Conservation (phyloP, 805 yeast species). For the Monosporozyma unispora region DNA sequence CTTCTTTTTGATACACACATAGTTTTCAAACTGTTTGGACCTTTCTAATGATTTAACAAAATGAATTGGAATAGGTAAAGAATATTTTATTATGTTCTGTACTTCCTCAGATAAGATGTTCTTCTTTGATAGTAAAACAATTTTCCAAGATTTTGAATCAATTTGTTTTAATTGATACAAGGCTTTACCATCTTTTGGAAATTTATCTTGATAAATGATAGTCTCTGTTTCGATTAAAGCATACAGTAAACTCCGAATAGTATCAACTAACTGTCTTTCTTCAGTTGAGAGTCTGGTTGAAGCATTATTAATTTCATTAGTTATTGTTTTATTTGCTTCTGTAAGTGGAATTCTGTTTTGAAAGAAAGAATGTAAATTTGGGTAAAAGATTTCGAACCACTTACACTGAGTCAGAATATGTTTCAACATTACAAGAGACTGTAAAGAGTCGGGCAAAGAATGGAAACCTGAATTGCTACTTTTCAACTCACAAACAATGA, state of each 20-base stretch:
- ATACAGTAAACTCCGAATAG: slow-evolving; percentile 1
- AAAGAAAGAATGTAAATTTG: slow-evolving; percentile 10
- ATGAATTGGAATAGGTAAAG: slow-evolving; percentile 13
- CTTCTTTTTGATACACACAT: slow-evolving; percentile 14
- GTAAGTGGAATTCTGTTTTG: slow-evolving; percentile 1
- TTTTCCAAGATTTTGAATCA: slow-evolving; percentile 11
- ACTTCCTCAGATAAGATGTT: slow-evolving; percentile 9
- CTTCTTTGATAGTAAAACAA: slow-evolving; percentile 11
- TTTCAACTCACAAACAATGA: slow-evolving; percentile 17
- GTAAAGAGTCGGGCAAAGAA: neutral
- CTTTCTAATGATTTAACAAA: slow-evolving; percentile 13
- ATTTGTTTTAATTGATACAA: slow-evolving; percentile 3
- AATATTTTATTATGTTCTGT: slow-evolving; percentile 10
- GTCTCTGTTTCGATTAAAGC: slow-evolving; percentile 5
- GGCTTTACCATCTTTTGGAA: slow-evolving; percentile 9
- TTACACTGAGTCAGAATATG: slow-evolving; percentile 11
- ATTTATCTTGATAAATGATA: slow-evolving; percentile 7
- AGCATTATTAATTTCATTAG: neutral
- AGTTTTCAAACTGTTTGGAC: slow-evolving; percentile 7
- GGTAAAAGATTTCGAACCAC: slow-evolving; percentile 13
- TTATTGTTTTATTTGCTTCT: neutral
- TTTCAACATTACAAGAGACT: slow-evolving; percentile 6
- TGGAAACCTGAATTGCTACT: neutral
- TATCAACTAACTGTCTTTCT: neutral
- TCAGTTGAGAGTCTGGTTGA: neutral